Conservation (phyloP, 2,329 filamentous ascomycete genomes). For the Colletotrichum coccodes region DNA sequence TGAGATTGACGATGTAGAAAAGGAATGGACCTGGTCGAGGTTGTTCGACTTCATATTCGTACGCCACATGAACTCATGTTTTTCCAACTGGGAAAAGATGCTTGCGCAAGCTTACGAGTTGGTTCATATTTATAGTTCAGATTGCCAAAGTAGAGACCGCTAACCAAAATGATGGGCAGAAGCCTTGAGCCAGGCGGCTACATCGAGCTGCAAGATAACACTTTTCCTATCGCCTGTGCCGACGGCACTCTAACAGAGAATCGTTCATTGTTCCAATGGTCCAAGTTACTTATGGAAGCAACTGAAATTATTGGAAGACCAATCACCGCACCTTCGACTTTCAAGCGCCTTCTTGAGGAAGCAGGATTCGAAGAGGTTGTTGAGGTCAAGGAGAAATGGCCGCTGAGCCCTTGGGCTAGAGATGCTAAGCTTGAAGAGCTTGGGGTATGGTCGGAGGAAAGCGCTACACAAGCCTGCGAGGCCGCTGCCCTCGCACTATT, state of each 20-base stretch:
- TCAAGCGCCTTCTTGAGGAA: slow-evolving; percentile 52
- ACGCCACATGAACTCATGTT: slow-evolving; percentile 43
- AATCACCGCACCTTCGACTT: slow-evolving; percentile 30
- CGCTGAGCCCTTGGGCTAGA: slow-evolving; percentile 59
- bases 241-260: slow-evolving; percentile 43
- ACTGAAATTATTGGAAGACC: slow-evolving; percentile 35
- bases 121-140: too few relatives aligned
- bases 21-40: slow-evolving; percentile 43
- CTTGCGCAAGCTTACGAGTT: slow-evolving; percentile 44
- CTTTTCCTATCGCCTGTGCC: slow-evolving; percentile 41
- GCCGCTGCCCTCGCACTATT: slow-evolving; percentile 46
- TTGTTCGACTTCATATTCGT: slow-evolving; percentile 48
- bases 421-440: slow-evolving; percentile 43
- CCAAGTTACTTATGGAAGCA: slow-evolving; percentile 42
- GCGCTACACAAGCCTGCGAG: slow-evolving; percentile 40
- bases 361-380: slow-evolving; percentile 64
- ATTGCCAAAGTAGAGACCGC: not conserved
- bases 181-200: slow-evolving; percentile 46
- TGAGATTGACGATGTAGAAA: slow-evolving; percentile 49
- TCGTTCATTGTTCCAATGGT: slow-evolving; percentile 43
- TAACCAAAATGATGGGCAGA: too few relatives aligned
- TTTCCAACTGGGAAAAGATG: slow-evolving; percentile 39
- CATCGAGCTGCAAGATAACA: slow-evolving; percentile 45
- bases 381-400: slow-evolving; percentile 59
- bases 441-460: slow-evolving; percentile 44